Conservation (phyloP, 73 alveolate genomes). For the Paramecium sonneborni region DNA sequence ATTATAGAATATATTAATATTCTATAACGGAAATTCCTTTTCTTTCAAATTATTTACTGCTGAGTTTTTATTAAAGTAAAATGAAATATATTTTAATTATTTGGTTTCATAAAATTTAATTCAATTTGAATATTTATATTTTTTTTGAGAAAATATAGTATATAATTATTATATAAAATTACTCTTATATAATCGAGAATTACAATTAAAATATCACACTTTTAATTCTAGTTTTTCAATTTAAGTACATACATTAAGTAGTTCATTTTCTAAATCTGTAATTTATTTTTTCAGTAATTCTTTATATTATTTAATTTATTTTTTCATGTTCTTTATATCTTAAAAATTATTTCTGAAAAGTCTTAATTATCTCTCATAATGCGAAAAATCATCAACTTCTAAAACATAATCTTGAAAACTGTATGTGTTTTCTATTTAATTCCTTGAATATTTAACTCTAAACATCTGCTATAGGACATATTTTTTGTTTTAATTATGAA, state of each 20-base stretch:
- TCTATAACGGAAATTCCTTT: too few species aligned
- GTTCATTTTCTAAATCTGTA: background rate
- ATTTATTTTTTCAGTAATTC: background rate
- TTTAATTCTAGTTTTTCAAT: conserved; percentile 9
- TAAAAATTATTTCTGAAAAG: background rate
- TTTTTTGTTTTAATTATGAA: background rate
- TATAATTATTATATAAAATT: background rate
- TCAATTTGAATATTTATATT: too few species aligned
- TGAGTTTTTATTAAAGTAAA: too few species aligned
- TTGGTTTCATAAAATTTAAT: too few species aligned
- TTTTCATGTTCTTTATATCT: background rate
- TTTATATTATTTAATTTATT: background rate
- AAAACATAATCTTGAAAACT: background rate
- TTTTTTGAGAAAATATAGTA: too few species aligned
- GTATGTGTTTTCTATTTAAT: background rate
- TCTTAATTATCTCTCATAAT: background rate
- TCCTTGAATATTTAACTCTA: background rate
- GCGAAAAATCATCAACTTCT: conserved; percentile 13
- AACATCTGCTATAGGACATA: background rate
- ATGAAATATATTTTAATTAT: too few species aligned
- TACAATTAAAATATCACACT: background rate
- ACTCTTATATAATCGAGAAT: conserved; percentile 1
- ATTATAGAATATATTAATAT: too few species aligned
- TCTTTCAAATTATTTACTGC: too few species aligned
- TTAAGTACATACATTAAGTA: background rate